A percentile compares a stretch with the other conserved stretches of the same genome.
These are phyloP conservation scores for Mycena belliarum DNA, from an alignment of 768 basidiomycete species.

Conservation along the genomic window DNA sequence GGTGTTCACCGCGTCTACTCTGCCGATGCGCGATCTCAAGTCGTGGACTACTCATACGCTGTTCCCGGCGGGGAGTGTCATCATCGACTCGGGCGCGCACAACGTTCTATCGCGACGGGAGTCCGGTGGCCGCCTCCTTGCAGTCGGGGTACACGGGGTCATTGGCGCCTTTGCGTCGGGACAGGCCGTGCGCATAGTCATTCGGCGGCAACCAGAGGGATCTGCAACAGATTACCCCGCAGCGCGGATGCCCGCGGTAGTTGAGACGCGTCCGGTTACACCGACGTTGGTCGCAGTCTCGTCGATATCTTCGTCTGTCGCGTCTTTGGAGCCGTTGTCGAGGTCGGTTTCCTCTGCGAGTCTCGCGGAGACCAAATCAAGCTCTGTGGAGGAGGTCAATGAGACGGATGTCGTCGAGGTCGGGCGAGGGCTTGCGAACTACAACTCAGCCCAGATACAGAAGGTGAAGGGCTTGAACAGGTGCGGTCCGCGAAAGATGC, in stretches of 20 bases:
- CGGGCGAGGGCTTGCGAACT: constrained; percentile 92
- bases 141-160: constrained; percentile 87
- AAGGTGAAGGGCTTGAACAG: constrained; percentile 90
- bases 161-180: constrained; percentile 90
- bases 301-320: constrained; percentile 46
- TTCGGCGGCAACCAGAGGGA: constrained; percentile 42
- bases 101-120: constrained; percentile 80
- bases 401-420: constrained; percentile 81
- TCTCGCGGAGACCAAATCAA: constrained; percentile 14
- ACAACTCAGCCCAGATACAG: constrained; percentile 90
- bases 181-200: constrained; percentile 87
- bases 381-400: constrained; percentile 37
- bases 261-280: constrained; percentile 56
- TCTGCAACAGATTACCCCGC: constrained; percentile 29
- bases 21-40: constrained; percentile 84
- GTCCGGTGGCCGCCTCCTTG: constrained; percentile 88
- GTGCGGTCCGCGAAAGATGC: constrained; percentile 41
- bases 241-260: constrained; percentile 39
- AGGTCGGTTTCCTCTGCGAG: constrained; percentile 37
- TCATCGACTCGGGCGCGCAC: constrained; percentile 90
- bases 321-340: constrained; percentile 46
- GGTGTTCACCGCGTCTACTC: constrained; percentile 71
- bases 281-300: constrained; percentile 47
- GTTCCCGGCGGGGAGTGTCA: constrained; percentile 81
- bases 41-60: constrained; percentile 98